Evolutionary conservation across 1,284 basidiomycete genomes (phyloP), one percentile per base, ranked within the genome.

Genomic region (Trichosporon ovoides): DNA sequence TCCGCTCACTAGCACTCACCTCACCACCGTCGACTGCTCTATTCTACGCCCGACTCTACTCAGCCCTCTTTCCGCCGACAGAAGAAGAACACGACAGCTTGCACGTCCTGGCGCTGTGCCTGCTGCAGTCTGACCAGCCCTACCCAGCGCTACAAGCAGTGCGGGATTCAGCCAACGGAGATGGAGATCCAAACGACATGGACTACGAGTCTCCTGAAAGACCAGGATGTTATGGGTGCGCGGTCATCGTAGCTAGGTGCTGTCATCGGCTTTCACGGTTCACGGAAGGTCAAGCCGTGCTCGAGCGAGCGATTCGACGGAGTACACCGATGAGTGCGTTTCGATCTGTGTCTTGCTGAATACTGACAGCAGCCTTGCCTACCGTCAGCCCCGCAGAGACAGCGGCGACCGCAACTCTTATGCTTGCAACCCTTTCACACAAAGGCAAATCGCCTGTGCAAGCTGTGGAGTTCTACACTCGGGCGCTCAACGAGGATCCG

Each of bases 21-120:
- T 70, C 67, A 1, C 69, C 69, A 16, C 62, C 71, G 0, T 38
- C 56, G 1, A 69, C 75, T 1, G 66, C 72, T 3, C 59, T 76
- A 12, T 74, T 77, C 66, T 77, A 74, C 59, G 70, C 75, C 9
- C 60, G 68, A n/a, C 52, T 75, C 49, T 74, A 69, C 52, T 60
- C 68, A 38, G 63, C 70, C 0, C 55, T 76, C 34, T 67, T 65
- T n/a, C 70, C 71, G 4, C 63, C 68, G 16, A 63, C 62, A 3
- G 60, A 67, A 0, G 76, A 77, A 37, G 86, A 85, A 71, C 90
- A 92, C 73, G 88, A 91, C 73, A 84, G 88, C 64, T 83, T 88
- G 56, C 90, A 93, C 79, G 81, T 91, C 34, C 89, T 90, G 78
- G 88, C 89, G 63, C 85, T 84, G 43, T 83, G 86, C 38, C 83